Evolutionary conservation across 2,329 filamentous ascomycete genomes (phyloP).

Genomic region (Corinectria fuckeliana): DNA sequence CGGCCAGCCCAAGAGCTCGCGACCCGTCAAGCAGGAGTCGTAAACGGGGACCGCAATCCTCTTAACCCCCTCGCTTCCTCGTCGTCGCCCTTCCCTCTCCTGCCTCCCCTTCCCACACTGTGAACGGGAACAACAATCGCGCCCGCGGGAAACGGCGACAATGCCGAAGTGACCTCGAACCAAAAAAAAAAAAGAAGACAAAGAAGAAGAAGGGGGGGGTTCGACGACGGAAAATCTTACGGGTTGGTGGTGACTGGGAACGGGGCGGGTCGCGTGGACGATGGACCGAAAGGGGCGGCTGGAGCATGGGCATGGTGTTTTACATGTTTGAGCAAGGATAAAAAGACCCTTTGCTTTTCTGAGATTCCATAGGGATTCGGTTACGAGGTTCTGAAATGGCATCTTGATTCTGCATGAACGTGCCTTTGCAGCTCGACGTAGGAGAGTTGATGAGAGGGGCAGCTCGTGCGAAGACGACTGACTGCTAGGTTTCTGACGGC

Average conservation of each 20-base stretch:
- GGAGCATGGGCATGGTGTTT: conserved; percentile 48
- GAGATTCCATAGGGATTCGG: conserved; percentile 43
- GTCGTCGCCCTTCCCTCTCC: conserved; percentile 27
- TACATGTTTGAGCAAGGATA: conserved; percentile 44
- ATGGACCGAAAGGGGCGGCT: conserved; percentile 31
- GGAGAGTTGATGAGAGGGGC: not conserved
- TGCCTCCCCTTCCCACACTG: not conserved
- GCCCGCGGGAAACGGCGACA: conserved; percentile 3
- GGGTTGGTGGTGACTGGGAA: conserved; percentile 17
- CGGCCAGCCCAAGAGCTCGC: conserved; percentile 84
- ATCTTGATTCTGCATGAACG: conserved; percentile 44
- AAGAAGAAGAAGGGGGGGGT: not conserved
- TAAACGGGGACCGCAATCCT: conserved; percentile 33
- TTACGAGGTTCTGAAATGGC: conserved; percentile 44
- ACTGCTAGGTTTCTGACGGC: not conserved
- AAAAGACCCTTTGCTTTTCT: conserved; percentile 38
- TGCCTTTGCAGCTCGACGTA: conserved; percentile 5
- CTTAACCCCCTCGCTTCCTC: conserved; percentile 24
- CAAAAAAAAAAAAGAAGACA: no score
- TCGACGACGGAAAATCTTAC: not conserved
- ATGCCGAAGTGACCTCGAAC: conserved; percentile 21
- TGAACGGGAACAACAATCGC: conserved; percentile 16
- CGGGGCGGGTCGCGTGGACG: conserved; percentile 30
- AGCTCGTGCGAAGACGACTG: not conserved
- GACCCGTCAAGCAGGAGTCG: conserved; percentile 54